Percentiles rank a stretch among this genome's conserved stretches.
Conservation (phyloP, 2,329 filamentous ascomycete species). For the Fusarium keratoplasticum region DNA sequence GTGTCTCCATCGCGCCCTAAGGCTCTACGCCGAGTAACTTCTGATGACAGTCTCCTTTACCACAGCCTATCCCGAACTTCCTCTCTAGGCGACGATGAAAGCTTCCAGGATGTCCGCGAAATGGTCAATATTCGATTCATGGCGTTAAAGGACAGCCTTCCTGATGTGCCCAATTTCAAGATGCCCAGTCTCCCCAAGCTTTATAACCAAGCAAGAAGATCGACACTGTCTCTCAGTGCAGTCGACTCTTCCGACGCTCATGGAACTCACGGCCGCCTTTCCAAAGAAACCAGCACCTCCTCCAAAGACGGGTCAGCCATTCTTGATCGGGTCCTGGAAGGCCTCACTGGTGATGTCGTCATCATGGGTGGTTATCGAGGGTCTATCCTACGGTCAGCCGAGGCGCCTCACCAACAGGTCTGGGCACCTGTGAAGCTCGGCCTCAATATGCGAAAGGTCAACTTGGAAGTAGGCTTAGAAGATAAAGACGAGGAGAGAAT, state of each 20-base stretch:
- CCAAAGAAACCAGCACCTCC: constrained; percentile 21
- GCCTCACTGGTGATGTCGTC: constrained; percentile 85
- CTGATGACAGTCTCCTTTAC: constrained; percentile 81
- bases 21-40: constrained; percentile 50
- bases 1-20: constrained; percentile 37
- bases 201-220: constrained; percentile 48
- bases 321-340: constrained; percentile 69
- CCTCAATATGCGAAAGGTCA: constrained; percentile 89
- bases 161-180: constrained; percentile 82
- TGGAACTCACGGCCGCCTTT: constrained; percentile 42
- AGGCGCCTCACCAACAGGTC: constrained; percentile 84
- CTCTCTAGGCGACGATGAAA: constrained; percentile 84
- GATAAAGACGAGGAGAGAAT: constrained; percentile 86
- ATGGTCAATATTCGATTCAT: constrained; percentile 92
- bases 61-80: constrained; percentile 82
- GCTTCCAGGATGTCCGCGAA: constrained; percentile 82
- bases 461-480: constrained; percentile 86
- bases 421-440: constrained; percentile 97
- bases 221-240: constrained; percentile 48
- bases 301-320: constrained; percentile 44
- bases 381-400: constrained; percentile 86
- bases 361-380: constrained; percentile 92
- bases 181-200: constrained; percentile 72
- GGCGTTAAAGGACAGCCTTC: constrained; percentile 88
- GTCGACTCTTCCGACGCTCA: constrained; percentile 43